Evolutionary conservation across 2,329 filamentous ascomycete genomes (phyloP).

Genomic region (Trichoderma atrobrunneum): DNA sequence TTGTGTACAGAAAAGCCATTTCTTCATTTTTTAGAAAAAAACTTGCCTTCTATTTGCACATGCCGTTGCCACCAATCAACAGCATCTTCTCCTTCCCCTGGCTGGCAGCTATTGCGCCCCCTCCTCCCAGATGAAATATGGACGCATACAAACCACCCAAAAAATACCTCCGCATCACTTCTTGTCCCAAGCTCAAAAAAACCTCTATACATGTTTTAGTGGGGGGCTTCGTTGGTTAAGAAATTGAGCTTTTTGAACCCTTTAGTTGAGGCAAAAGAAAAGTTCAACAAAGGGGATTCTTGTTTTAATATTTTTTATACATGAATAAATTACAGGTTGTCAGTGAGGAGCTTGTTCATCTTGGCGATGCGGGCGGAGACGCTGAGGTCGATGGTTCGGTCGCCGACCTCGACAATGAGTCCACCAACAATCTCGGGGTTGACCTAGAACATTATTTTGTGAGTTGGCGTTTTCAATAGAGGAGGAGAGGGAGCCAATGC

Average conservation of each 20-base stretch:
- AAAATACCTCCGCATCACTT: background rate
- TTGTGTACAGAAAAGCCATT: constrained; percentile 1
- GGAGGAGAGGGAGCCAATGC: background rate
- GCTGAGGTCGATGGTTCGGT: constrained; percentile 96
- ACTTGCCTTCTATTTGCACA: constrained; percentile 25
- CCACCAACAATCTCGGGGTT: constrained; percentile 94
- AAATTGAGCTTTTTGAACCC: background rate
- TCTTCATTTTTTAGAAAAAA: constrained; percentile 12
- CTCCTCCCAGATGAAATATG: constrained; percentile 3
- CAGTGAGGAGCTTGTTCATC: constrained; percentile 99
- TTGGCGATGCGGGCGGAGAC: constrained; percentile 92
- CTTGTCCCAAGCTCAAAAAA: background rate
- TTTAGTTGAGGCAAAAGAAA: background rate
- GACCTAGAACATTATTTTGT: constrained; percentile 53
- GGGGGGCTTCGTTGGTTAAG: background rate
- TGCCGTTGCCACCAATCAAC: constrained; percentile 16
- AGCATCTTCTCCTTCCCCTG: constrained; percentile 1
- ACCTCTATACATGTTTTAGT: constrained; percentile 10
- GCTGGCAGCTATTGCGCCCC: constrained; percentile 9
- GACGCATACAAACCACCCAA: background rate
- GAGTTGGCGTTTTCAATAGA: background rate
- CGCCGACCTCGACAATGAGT: constrained; percentile 91
- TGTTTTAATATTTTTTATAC: constrained; percentile 17
- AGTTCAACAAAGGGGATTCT: constrained; percentile 27
- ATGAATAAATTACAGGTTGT: constrained; percentile 69